Percentiles rank a stretch among this genome's conserved stretches.
Conservation (phyloP, 2,329 filamentous ascomycete species). For the Epichloe aotearoae region DNA sequence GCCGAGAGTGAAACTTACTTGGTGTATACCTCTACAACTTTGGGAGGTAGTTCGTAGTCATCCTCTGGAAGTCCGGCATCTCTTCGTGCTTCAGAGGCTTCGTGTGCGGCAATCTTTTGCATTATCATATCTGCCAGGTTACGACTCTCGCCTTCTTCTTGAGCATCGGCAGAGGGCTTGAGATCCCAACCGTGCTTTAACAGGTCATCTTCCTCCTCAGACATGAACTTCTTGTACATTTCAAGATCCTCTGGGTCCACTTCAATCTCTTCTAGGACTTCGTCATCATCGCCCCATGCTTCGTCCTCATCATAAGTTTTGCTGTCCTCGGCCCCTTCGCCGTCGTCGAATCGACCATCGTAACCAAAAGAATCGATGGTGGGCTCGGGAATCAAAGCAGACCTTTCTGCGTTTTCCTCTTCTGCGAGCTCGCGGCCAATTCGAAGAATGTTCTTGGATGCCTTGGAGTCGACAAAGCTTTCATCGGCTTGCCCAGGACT, state of each 20-base stretch:
- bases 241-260: conserved; percentile 82
- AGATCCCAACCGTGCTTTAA: conserved; percentile 50
- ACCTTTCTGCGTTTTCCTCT: conserved; percentile 45
- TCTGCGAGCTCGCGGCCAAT: conserved; percentile 82
- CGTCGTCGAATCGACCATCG: conserved; percentile 57
- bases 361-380: conserved; percentile 56
- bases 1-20: conserved; percentile 40
- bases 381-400: conserved; percentile 24
- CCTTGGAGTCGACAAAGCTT: conserved; percentile 72
- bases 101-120: conserved; percentile 84
- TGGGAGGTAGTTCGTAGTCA: conserved; percentile 73
- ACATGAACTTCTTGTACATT: conserved; percentile 83
- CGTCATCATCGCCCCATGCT: conserved; percentile 70
- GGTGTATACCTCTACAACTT: conserved; percentile 87
- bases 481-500: conserved; percentile 48
- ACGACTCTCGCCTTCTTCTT: conserved; percentile 39
- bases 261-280: conserved; percentile 58
- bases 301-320: conserved; percentile 43
- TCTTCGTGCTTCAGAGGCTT: conserved; percentile 46
- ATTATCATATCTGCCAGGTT: conserved; percentile 90
- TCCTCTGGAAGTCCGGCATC: conserved; percentile 52
- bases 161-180: conserved; percentile 31
- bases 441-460: conserved; percentile 76
- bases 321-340: conserved; percentile 31
- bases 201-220: conserved; percentile 56